Base-by-base conservation (phyloP, 1,284 basidiomycete genomes). In the Heterobasidion occidentale region DNA sequence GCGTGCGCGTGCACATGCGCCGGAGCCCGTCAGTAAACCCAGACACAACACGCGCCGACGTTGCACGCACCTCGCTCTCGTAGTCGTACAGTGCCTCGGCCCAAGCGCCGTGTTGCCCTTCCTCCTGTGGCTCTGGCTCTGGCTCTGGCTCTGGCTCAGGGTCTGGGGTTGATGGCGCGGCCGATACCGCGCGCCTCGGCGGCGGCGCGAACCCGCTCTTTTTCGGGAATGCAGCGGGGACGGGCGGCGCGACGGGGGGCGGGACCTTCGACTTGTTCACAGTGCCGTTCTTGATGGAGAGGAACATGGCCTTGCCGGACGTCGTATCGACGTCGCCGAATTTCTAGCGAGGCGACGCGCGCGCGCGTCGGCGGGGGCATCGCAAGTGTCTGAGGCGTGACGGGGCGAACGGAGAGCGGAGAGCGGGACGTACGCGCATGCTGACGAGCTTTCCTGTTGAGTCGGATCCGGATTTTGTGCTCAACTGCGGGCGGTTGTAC, bases 41-140 rank as follows among this genome's bases (percentile, higher is more conserved):
- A 27, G 27, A 42, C n/a, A 42, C 38, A 7, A 42, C n/a, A 12
- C 38, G 38, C 38, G 47, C 20, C 27, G 47, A 15, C 12, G n/a
- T 34, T 12, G 20, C 38, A 72, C 78, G 53, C 60, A 90, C 88
- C 61, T 74, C 72, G 56, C 86, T 84, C 46, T 72, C 71, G 69
- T 88, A 91, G 59, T 88, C 87, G 65, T 91, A 91, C 67, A 90
- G 61, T 4, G 76, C 88, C 63, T 90, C 84, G 11, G 80, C 88
- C 88, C 88, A 90, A 59, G 88, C 86, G 9, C 85, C 88, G 36
- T 72, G 66, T 11, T 65, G 68, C 57, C 74, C 73, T 56, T 78
- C 74, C 42, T 74, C 68, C 27, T 27, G 27, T 0, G 27, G 66
- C 34, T 56, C 60, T 4, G 57, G 62, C 42, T 62, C 58, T 38